Percentiles rank a stretch among this genome's conserved stretches.
phyloP scores from a whole-genome alignment of 106 monocot genomes.

The Dendrobium officinale region DNA sequence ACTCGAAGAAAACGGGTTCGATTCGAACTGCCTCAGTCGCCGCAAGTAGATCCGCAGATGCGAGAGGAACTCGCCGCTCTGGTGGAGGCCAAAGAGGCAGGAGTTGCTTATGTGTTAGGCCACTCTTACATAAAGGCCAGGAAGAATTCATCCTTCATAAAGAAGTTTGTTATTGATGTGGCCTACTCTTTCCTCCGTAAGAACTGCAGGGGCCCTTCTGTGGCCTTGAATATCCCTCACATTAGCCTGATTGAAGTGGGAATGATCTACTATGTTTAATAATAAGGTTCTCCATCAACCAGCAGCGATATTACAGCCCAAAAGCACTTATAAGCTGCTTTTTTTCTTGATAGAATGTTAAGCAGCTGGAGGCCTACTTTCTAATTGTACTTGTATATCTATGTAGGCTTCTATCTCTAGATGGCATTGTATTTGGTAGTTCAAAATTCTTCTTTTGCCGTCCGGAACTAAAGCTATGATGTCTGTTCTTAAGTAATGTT shows the following conservation, averaged over 20 bases:
- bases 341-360: background rate
- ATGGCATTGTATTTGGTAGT: too few species aligned
- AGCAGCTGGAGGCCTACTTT: background rate
- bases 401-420: too few species aligned
- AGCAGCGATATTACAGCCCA: too few species aligned
- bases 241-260: constrained; percentile 90
- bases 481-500: too few species aligned
- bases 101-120: constrained; percentile 72
- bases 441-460: too few species aligned
- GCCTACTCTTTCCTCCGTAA: constrained; percentile 87
- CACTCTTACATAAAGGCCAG: constrained; percentile 49
- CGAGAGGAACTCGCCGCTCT: constrained; percentile 28
- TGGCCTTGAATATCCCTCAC: constrained; percentile 76
- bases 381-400: background rate
- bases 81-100: constrained; percentile 40
- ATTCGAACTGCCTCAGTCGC: constrained; percentile 23
- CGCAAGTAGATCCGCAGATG: constrained; percentile 13
- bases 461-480: too few species aligned
- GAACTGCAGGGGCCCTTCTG: constrained; percentile 88
- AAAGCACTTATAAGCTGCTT: too few species aligned
- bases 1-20: constrained; percentile 17
- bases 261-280: constrained; percentile 89
- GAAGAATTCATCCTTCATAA: constrained; percentile 35
- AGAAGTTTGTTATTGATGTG: constrained; percentile 45
- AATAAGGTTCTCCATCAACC: too few species aligned